A percentile compares a stretch with the other conserved stretches of the same genome.
Evolutionary conservation across 257 asterid species (phyloP).

Genomic region (Craterostigma plantagineum): DNA sequence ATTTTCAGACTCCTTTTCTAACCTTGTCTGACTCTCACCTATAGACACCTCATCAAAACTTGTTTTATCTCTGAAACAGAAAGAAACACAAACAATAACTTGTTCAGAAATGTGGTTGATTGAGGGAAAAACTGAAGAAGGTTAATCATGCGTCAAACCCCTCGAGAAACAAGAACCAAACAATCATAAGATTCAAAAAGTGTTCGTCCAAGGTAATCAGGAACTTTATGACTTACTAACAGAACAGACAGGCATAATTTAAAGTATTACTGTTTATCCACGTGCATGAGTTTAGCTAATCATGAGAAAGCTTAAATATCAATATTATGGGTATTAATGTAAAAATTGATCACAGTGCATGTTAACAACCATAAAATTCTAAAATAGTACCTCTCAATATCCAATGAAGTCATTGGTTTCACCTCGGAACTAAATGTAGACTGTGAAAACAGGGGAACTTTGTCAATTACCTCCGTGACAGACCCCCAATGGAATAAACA

Average conservation of each 20-base stretch:
- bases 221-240: too few species aligned
- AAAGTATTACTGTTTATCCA: too few species aligned
- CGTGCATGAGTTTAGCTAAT: too few species aligned
- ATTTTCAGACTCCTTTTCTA: conserved; percentile 23
- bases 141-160: not conserved
- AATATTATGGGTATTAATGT: too few species aligned
- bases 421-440: conserved; percentile 12
- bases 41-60: conserved; percentile 21
- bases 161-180: too few species aligned
- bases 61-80: conserved; percentile 30
- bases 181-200: too few species aligned
- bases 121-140: not conserved
- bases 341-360: too few species aligned
- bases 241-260: too few species aligned
- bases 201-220: not conserved
- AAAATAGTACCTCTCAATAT: not conserved
- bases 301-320: too few species aligned
- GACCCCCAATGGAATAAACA: too few species aligned
- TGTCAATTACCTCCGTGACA: too few species aligned
- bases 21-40: conserved; percentile 20
- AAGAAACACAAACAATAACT: conserved; percentile 8
- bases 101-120: too few species aligned
- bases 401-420: conserved; percentile 10
- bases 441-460: conserved; percentile 12
- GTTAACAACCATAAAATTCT: not conserved